phyloP scores from a whole-genome alignment of 1,139 yeast genomes.

The Geotrichum histeridarum region DNA sequence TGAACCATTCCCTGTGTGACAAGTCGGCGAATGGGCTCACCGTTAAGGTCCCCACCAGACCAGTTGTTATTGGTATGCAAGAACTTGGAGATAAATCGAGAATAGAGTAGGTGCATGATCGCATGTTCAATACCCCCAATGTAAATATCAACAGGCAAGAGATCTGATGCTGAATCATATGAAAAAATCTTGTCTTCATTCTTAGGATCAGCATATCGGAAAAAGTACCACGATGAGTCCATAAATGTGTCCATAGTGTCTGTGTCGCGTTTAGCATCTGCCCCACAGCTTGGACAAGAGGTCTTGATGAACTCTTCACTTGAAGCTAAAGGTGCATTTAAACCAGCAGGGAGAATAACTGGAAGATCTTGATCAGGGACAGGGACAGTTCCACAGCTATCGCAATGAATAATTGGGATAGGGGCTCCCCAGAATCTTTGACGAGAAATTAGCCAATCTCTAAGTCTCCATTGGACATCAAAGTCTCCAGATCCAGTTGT shows the following conservation, averaged over 20 bases:
- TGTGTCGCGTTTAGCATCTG: constrained; percentile 77
- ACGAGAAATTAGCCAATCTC: constrained; percentile 93
- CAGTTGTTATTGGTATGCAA: constrained; percentile 56
- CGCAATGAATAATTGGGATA: constrained; percentile 87
- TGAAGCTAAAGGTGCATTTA: constrained; percentile 66
- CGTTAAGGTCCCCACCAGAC: constrained; percentile 47
- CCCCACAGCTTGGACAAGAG: constrained; percentile 75
- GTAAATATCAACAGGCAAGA: constrained; percentile 83
- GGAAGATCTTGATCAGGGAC: constrained; percentile 86
- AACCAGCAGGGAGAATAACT: constrained; percentile 63
- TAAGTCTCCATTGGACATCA: constrained; percentile 55
- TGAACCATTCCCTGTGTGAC: constrained; percentile 98
- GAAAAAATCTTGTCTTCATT: constrained; percentile 54
- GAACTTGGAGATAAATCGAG: constrained; percentile 80
- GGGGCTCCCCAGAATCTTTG: constrained; percentile 99
- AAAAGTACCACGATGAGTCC: constrained; percentile 95
- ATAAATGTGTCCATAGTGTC: constrained; percentile 98
- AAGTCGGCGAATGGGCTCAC: constrained; percentile 75
- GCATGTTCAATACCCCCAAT: constrained; percentile 97
- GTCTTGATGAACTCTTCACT: constrained; percentile 67
- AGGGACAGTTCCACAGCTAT: constrained; percentile 77
- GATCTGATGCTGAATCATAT: constrained; percentile 45
- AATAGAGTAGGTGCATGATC: constrained; percentile 77
- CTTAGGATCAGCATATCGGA: constrained; percentile 73
- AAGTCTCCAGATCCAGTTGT: constrained; percentile 42